Base-by-base conservation (phyloP, 768 basidiomycete genomes). In the Amanita inopinata region DNA sequence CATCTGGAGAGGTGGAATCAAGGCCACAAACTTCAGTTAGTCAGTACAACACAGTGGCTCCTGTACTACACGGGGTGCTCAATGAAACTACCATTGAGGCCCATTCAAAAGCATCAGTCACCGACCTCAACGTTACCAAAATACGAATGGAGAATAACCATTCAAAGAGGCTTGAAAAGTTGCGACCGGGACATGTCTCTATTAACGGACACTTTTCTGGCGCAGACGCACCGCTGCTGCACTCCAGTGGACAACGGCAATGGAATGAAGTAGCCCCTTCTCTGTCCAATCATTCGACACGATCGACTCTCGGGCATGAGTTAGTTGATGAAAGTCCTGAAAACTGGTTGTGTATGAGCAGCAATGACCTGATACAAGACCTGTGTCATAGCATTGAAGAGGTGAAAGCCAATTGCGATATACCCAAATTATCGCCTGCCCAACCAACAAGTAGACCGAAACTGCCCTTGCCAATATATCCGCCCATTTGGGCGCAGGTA, bases 401-500 rank as follows among this genome's bases (percentile, higher is more conserved):
- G 19, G 43, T 36, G 43, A n/a, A 25, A 6, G 35, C 34, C 15
- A 22, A 11, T 22, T 19, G 6, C 12, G 11, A 33, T 14, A 33
- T 22, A 15, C 23, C 8, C 20, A 28, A 8, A n/a, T n/a, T n/a
- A n/a, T n/a, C n/a, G 14, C 37, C 8, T 19, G 14, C 23, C 14
- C 28, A 14, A 25, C 38, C 22, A 36, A 43, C 25, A 37, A 18
- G 18, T 57, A 28, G 27, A 31, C 27, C 4, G 14, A 44, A 58
- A 33, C 51, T 52, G 5, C 55, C 59, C 1, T 46, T 65, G n/a
- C 50, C 45, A 5, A 20, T 14, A 0, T 53, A 51, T 42, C 70
- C 70, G 12, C 70, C 65, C 3, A 62, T 70, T 14, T 72, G 70
- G 70, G 62, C 68, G 5, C 51, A 66, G 51, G 70, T 69, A 51